Percentiles rank a stretch among this genome's conserved stretches.
Conservation (phyloP, 495 filamentous ascomycete genomes). For the Hypoxylon subgilvum region DNA sequence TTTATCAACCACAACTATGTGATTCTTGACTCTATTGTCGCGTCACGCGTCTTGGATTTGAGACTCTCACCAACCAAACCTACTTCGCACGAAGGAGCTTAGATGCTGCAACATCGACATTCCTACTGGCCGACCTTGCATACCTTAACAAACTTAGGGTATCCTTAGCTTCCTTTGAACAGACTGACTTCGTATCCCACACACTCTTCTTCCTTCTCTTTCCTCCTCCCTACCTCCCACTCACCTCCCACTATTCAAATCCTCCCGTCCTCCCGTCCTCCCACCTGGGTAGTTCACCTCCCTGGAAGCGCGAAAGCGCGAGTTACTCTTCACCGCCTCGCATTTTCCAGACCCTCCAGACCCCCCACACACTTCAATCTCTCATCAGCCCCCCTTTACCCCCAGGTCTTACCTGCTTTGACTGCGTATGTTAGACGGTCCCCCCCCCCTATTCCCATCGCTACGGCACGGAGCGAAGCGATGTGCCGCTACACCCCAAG, state of each 20-base stretch:
- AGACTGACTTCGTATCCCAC: conserved; percentile 23
- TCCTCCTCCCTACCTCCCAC: no score
- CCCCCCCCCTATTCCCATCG: conserved; percentile 30
- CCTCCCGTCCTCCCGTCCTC: not conserved
- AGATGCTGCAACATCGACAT: conserved; percentile 3
- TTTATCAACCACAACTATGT: no score
- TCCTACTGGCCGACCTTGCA: conserved; percentile 30
- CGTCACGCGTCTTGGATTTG: conserved; percentile 18
- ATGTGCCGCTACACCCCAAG: conserved; percentile 37
- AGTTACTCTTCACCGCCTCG: conserved; percentile 40
- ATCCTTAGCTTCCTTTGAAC: conserved; percentile 7
- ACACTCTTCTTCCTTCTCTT: conserved; percentile 12
- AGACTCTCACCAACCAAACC: conserved; percentile 3
- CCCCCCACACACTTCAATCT: conserved; percentile 29
- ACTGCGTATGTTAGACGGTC: conserved; percentile 38
- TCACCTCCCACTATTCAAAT: conserved; percentile 16
- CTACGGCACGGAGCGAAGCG: conserved; percentile 41
- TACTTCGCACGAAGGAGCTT: not conserved
- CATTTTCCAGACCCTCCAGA: conserved; percentile 35
- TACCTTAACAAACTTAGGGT: conserved; percentile 21
- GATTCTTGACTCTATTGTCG: conserved; percentile 5
- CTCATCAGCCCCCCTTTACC: conserved; percentile 31
- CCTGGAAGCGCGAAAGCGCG: conserved; percentile 13
- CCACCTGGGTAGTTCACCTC: conserved; percentile 5
- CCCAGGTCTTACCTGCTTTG: conserved; percentile 34